Evolutionary conservation across 1,284 basidiomycete genomes (phyloP).

Genomic region (Porphyrellus sp.): DNA sequence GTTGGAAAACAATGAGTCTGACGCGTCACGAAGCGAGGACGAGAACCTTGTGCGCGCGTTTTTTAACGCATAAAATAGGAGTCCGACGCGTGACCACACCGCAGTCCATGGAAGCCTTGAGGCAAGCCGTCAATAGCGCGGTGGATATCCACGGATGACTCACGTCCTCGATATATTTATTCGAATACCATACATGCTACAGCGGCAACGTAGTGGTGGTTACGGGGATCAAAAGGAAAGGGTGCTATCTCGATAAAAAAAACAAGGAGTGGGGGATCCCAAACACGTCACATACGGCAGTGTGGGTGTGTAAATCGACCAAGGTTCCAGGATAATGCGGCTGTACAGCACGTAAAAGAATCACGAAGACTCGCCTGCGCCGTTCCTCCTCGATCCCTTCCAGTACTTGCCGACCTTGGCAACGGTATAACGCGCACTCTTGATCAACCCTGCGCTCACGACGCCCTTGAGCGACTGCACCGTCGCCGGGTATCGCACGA

Average conservation of each 20-base stretch:
- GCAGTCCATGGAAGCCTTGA: too few species aligned
- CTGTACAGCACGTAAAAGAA: not conserved
- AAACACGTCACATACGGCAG: not conserved
- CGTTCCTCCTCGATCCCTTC: conserved; percentile 39
- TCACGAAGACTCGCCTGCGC: not conserved
- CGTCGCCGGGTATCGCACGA: conserved; percentile 81
- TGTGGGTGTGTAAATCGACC: not conserved
- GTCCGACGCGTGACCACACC: too few species aligned
- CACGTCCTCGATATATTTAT: conserved; percentile 15
- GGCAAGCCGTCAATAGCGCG: too few species aligned
- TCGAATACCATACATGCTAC: conserved; percentile 24
- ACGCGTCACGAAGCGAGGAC: too few species aligned
- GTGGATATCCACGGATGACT: too few species aligned
- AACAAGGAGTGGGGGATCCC: conserved; percentile 16
- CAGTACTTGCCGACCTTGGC: conserved; percentile 87
- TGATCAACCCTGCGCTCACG: conserved; percentile 76
- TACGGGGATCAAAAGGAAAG: not conserved
- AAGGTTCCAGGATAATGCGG: too few species aligned
- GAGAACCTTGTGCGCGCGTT: too few species aligned
- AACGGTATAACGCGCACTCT: conserved; percentile 72
- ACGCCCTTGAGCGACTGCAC: conserved; percentile 86
- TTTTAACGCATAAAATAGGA: too few species aligned
- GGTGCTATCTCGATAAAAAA: not conserved
- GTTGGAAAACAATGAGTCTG: too few species aligned
- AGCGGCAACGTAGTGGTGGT: conserved; percentile 9